These are phyloP conservation scores for Hygrophorus russula DNA, from an alignment of 768 basidiomycete species.

Conservation along the genomic window DNA sequence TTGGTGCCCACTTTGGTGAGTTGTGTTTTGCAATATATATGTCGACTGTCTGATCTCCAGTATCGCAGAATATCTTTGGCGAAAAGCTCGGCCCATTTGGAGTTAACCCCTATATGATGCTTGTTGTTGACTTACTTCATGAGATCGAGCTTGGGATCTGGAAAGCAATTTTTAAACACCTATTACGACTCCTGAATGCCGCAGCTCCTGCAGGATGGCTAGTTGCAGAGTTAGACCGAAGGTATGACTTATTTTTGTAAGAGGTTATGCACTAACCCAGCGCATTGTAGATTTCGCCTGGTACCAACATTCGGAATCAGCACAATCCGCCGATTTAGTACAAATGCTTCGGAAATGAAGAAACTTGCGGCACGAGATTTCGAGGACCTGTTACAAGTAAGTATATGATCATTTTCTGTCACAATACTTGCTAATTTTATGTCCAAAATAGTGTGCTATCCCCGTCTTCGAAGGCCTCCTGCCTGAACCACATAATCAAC, in stretches of 20 bases:
- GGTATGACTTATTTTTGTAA: conserved; percentile 5
- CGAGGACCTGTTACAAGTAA: conserved; percentile 32
- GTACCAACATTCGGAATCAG: conserved; percentile 18
- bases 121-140: conserved; percentile 7
- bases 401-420: background rate
- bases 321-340: conserved; percentile 23
- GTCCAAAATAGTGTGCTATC: conserved; percentile 21
- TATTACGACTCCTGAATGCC: conserved; percentile 5
- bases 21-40: too few relatives aligned
- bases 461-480: conserved; percentile 28
- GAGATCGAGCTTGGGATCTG: conserved; percentile 4
- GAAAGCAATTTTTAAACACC: conserved; percentile 3
- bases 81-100: conserved; percentile 1
- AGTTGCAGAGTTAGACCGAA: conserved; percentile 13
- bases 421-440: background rate
- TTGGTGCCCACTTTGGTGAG: too few relatives aligned
- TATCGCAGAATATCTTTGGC: conserved; percentile 7
- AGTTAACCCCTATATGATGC: conserved; percentile 4
- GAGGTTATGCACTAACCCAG: background rate
- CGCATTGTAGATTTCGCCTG: conserved; percentile 13
- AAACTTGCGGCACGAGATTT: conserved; percentile 26
- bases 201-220: background rate
- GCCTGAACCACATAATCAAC: conserved; percentile 14
- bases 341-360: conserved; percentile 23
- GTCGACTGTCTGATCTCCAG: too few relatives aligned